A percentile compares a stretch with the other conserved stretches of the same genome.
Conservation (phyloP, 345 rosid species). For the Corymbia maculata region DNA sequence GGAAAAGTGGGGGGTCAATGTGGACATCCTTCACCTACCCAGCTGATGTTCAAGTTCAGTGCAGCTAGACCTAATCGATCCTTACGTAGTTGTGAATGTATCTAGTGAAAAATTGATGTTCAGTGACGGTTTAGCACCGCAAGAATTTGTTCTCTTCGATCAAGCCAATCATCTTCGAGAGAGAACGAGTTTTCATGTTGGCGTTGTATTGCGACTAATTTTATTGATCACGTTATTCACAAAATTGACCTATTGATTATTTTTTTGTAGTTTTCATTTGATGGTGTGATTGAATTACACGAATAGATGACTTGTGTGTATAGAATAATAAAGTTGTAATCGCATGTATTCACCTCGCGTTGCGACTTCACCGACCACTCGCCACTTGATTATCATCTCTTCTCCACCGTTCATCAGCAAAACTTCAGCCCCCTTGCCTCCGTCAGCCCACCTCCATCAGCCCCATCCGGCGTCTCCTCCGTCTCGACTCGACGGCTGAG, state of each 20-base stretch:
- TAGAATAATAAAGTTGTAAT: no score
- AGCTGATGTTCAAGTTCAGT: neutral
- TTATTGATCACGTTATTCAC: accelerated
- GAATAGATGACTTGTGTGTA: neutral
- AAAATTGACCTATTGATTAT: no score
- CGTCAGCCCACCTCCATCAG: neutral
- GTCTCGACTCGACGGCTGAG: neutral
- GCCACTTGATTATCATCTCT: neutral
- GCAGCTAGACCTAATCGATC: neutral
- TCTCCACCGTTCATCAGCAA: neutral
- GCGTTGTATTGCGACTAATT: neutral
- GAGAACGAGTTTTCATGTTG: no score
- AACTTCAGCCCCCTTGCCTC: no score
- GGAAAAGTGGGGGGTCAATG: neutral
- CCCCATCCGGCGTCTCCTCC: neutral
- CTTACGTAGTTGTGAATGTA: accelerated
- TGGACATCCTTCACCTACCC: neutral
- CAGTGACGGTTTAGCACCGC: neutral
- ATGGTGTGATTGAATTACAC: neutral
- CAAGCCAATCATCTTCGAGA: no score
- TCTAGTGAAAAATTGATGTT: neutral
- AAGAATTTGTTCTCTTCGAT: no score
- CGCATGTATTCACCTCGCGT: neutral
- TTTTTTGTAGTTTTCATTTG: no score
- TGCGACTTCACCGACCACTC: neutral